A percentile compares a stretch with the other conserved stretches of the same genome.
Conservation (phyloP, 192 early-diverging fungal genomes). For the Linnemannia zychae region DNA sequence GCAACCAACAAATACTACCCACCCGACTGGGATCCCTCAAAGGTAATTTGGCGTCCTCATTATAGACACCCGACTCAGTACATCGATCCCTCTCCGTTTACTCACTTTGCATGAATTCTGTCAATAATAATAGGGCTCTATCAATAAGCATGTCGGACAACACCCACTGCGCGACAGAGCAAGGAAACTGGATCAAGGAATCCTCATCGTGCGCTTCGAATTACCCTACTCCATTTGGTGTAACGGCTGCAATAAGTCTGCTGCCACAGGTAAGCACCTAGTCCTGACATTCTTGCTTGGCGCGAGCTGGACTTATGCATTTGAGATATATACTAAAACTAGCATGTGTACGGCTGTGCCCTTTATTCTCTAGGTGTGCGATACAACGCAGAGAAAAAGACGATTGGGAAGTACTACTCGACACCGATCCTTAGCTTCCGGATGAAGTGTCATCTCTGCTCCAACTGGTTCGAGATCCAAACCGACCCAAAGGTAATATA, state of each 20-base stretch:
- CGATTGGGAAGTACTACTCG: constrained; percentile 87
- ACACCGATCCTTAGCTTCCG: constrained; percentile 91
- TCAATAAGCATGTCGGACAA: constrained; percentile 89
- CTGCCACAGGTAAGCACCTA: constrained; percentile 78
- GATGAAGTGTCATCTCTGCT: constrained; percentile 95
- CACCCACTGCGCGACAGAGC: constrained; percentile 92
- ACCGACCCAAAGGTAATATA: constrained; percentile 90
- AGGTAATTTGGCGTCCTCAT: constrained; percentile 57
- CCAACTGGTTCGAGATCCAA: constrained; percentile 90
- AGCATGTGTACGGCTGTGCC: background rate
- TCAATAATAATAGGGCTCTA: constrained; percentile 71
- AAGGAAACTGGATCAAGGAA: constrained; percentile 89
- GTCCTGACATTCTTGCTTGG: background rate
- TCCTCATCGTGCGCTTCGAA: constrained; percentile 91
- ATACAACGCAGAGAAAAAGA: constrained; percentile 97
- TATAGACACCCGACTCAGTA: background rate
- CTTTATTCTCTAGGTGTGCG: constrained; percentile 73
- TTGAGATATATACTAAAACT: background rate
- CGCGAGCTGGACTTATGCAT: background rate
- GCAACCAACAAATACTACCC: constrained; percentile 88
- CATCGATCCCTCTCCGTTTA: too few relatives aligned
- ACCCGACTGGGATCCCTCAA: constrained; percentile 93
- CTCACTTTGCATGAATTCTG: background rate
- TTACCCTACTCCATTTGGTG: constrained; percentile 95
- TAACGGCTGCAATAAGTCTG: constrained; percentile 83